These are phyloP conservation scores for Paracoccidioides brasiliensis DNA, from an alignment of 2,329 filamentous ascomycete genomes.

Conservation along the genomic window DNA sequence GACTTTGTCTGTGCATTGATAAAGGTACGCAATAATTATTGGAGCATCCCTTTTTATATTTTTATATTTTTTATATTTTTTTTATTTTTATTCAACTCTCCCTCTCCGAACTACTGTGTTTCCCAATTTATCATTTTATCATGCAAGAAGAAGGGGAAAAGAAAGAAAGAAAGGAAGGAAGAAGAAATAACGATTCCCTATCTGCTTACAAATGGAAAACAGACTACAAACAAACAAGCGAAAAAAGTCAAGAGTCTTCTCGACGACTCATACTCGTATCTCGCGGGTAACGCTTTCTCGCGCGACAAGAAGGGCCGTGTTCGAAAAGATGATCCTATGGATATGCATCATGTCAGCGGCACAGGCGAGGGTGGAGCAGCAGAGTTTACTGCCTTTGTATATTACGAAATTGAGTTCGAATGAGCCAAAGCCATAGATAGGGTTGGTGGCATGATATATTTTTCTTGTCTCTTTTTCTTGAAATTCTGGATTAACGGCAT, in stretches of 20 bases:
- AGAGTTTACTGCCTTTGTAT: slow-evolving; percentile 93
- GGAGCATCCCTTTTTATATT: neutral
- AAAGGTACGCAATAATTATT: slow-evolving; percentile 47
- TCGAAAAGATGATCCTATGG: slow-evolving; percentile 79
- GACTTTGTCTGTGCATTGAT: slow-evolving; percentile 78
- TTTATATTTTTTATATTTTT: neutral
- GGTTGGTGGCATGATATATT: neutral
- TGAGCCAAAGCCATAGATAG: slow-evolving; percentile 16
- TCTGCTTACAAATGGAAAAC: slow-evolving; percentile 8
- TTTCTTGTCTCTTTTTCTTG: neutral
- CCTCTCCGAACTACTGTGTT: neutral
- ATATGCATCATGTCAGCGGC: slow-evolving; percentile 53
- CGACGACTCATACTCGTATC: slow-evolving; percentile 75
- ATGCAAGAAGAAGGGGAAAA: too few relatives aligned
- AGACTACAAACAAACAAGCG: slow-evolving; percentile 72
- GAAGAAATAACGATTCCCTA: neutral
- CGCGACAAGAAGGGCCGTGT: slow-evolving; percentile 87
- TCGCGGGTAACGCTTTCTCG: slow-evolving; percentile 87
- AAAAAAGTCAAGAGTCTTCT: slow-evolving; percentile 69
- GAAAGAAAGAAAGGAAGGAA: too few relatives aligned
- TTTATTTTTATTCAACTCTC: neutral
- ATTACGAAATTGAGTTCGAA: slow-evolving; percentile 80
- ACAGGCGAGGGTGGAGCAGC: slow-evolving; percentile 48
- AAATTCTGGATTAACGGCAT: too few relatives aligned
- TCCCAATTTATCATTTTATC: too few relatives aligned